phyloP scores from a whole-genome alignment of 2,329 filamentous ascomycete genomes.

The Pyricularia pennisetigena region DNA sequence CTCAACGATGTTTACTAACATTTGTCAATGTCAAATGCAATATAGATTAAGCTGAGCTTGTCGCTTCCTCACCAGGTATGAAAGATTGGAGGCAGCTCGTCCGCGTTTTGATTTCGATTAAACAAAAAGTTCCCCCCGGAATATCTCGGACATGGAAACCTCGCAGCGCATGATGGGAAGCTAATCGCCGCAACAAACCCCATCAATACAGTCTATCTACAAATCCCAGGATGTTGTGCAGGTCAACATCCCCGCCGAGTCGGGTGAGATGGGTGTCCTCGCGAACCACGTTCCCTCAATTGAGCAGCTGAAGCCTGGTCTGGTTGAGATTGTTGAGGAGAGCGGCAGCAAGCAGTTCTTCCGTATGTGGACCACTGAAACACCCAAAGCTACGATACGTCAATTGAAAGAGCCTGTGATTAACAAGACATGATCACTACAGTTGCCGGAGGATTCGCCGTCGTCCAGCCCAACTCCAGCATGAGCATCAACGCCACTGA shows the following conservation, averaged over 20 bases:
- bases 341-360: constrained; percentile 90
- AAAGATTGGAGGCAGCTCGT: constrained; percentile 6
- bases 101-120: neutral
- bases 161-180: neutral
- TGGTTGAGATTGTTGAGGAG: constrained; percentile 95
- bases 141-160: neutral
- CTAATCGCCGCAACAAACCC: neutral
- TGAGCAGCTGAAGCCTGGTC: constrained; percentile 95
- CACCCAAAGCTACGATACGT: neutral
- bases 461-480: constrained; percentile 88
- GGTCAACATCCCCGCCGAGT: constrained; percentile 97
- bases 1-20: neutral
- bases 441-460: constrained; percentile 96
- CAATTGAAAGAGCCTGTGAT: neutral
- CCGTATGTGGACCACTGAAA: constrained; percentile 54
- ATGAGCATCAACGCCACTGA: constrained; percentile 98
- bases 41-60: constrained; percentile 90
- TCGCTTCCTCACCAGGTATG: constrained; percentile 97
- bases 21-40: constrained; percentile 14
- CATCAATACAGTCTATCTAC: constrained; percentile 50
- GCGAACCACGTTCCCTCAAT: constrained; percentile 98
- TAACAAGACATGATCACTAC: constrained; percentile 3
- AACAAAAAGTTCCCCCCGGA: neutral
- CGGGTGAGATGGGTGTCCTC: constrained; percentile 98
- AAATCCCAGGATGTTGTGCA: constrained; percentile 68